Base-by-base conservation (phyloP, 176 grass and related monocot species). In the Thalia dealbata region DNA sequence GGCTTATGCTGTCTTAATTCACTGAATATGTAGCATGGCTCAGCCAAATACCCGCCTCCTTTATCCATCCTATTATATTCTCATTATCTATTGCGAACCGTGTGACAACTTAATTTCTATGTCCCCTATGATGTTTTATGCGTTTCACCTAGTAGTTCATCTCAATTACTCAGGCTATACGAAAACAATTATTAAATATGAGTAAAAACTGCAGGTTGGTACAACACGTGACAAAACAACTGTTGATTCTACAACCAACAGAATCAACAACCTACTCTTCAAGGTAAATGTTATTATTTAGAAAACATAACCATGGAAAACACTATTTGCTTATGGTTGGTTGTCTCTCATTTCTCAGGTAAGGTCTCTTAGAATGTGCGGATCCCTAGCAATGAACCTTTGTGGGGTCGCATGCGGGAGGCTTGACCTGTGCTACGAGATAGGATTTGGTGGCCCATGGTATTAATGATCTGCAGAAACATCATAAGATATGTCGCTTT, bases 371-470 rank as follows among this genome's bases (percentile, higher is more conserved):
- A 79, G 90, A 27, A 99, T 99, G 95, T 93, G 95, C 55, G 95
- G 90, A 50, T 93, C 95, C 0, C 84, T 99, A 74, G 95, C 95
- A 6, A 74, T 93, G 83, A 91, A 85, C 81, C 73, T 99, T 82
- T 99, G 95, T 61, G 95, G 95, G 67, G 62, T 99, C 65, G 95
- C 95, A 30, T 99, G 90, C 30, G 95, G 95, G 68, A 88, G 90
- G 78, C 87, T 99, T 71, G 95, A 99, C 90, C 76, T 99, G 63
- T 93, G 95, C 73, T 99, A 99, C 26, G 95, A 93, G 72, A 88
- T 91, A 14, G 95, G 95, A 73, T 99, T 99, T 80, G 95, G 95
- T 69, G 95, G 90, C 51, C 95, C 90, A 66, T 99, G 90, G 95
- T 89, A 92, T 3, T 56, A 30, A 67, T 15, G 28, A 24, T 52